Conservation (phyloP, 345 rosid genomes). For the Heritiera littoralis region DNA sequence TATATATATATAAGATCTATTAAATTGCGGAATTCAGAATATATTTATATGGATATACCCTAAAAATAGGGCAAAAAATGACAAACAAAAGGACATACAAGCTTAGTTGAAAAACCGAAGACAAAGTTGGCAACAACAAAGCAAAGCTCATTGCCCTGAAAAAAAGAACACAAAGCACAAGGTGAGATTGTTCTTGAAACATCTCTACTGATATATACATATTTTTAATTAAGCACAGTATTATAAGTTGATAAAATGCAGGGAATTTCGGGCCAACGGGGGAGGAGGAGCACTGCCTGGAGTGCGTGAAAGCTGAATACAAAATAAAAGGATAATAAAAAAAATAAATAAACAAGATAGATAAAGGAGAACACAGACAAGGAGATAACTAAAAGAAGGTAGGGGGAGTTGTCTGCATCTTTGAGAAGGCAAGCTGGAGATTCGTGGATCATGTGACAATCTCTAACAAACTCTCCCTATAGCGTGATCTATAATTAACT, state of each 20-base stretch:
- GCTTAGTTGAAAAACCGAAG: neutral
- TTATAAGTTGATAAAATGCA: no score
- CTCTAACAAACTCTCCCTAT: conserved; percentile 32
- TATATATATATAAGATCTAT: no score
- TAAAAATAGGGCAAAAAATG: no score
- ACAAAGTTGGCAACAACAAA: neutral
- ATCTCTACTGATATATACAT: neutral
- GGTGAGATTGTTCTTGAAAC: conserved; percentile 4
- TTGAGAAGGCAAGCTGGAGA: conserved; percentile 30
- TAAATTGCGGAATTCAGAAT: no score
- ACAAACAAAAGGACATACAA: neutral
- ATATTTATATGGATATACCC: no score
- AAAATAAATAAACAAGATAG: no score
- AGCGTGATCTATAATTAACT: conserved; percentile 28
- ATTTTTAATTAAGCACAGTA: no score
- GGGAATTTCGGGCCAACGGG: neutral
- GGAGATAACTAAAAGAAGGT: neutral
- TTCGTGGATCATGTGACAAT: conserved; percentile 47
- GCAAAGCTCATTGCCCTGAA: conserved; percentile 1
- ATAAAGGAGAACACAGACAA: neutral
- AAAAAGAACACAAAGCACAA: neutral
- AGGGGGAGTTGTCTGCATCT: conserved; percentile 27
- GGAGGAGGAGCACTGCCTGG: neutral
- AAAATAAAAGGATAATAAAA: no score
- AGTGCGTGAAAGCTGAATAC: neutral